Conservation (phyloP, 805 yeast genomes). For the Ogataea ganodermae region DNA sequence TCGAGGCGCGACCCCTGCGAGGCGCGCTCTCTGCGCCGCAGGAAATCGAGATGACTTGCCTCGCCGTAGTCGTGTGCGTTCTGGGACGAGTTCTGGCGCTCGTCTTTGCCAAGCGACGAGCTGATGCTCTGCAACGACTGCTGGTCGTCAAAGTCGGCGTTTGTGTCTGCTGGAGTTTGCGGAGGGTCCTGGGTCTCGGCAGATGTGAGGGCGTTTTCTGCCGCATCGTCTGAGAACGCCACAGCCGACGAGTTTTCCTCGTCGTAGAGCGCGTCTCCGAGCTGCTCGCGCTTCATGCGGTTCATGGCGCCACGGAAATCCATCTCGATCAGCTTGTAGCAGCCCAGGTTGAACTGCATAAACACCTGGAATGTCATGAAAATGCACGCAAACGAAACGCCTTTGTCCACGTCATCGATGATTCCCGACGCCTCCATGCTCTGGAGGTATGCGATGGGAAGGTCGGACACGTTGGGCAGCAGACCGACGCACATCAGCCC, state of each 20-base stretch:
- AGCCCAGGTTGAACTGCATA: conserved; percentile 73
- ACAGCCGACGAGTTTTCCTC: conserved; percentile 16
- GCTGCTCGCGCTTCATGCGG: conserved; percentile 27
- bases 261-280: conserved; percentile 21
- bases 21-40: conserved; percentile 4
- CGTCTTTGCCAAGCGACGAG: conserved; percentile 9
- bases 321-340: conserved; percentile 64
- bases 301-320: conserved; percentile 54
- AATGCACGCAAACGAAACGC: conserved; percentile 82
- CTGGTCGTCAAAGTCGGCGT: not conserved
- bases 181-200: too few species aligned
- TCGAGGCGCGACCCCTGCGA: conserved; percentile 3
- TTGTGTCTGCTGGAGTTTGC: not conserved
- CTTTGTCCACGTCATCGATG: conserved; percentile 64
- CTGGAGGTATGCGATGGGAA: conserved; percentile 82
- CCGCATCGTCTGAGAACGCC: conserved; percentile 16
- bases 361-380: conserved; percentile 69
- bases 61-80: conserved; percentile 2
- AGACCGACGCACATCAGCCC: conserved; percentile 69
- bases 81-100: not conserved
- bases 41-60: conserved; percentile 5
- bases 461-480: conserved; percentile 77
- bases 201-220: too few species aligned
- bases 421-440: conserved; percentile 65
- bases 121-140: conserved; percentile 13